Evolutionary conservation across 768 basidiomycete genomes (phyloP), one percentile per base, ranked within the genome.

Genomic region (Lentinula aciculospora): DNA sequence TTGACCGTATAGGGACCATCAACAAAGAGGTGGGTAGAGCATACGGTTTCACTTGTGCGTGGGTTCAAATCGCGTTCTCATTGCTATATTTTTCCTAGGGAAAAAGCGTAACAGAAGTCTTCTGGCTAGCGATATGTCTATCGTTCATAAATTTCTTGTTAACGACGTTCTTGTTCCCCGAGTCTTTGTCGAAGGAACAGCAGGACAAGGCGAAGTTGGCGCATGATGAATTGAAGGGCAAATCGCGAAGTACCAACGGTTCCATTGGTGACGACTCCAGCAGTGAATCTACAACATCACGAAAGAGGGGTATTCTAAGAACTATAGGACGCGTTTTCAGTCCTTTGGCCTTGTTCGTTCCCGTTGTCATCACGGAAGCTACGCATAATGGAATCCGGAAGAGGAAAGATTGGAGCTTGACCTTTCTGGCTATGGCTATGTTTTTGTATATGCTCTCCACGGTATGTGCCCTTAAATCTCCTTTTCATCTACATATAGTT

Each of bases 391-490:
- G 67, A 50, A 72, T 69, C 63, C 71, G 66, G 59, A 75, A 72
- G 60, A 75, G 78, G 36, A 81, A 75, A 62, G 93, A 95, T 68
- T 94, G 89, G 89, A 92, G 86, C 66, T 68, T 96, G 65, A 91
- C 89, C 2, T 73, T 84, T 55, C 72, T 94, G 3, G 89, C 82
- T 3, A 59, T 78, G 1, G 80, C 83, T 2, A 67, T 88, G 57
- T 87, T 90, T 67, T 73, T 71, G 17, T 78, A 83, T 66, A 74
- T 84, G 64, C 78, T 94, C 54, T 79, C 89, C n/a, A 75, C 79
- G 56, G 89, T 89, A 65, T 69, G 85, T 1, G 74, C n/a, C n/a
- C n/a, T n/a, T n/a, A n/a, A n/a, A n/a, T n/a, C n/a, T n/a, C n/a
- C n/a, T n/a, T n/a, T n/a, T n/a, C n/a, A n/a, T n/a, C n/a, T n/a